Evolutionary conservation across 768 basidiomycete species (phyloP).

Genomic region (Asterophora lycoperdoides): DNA sequence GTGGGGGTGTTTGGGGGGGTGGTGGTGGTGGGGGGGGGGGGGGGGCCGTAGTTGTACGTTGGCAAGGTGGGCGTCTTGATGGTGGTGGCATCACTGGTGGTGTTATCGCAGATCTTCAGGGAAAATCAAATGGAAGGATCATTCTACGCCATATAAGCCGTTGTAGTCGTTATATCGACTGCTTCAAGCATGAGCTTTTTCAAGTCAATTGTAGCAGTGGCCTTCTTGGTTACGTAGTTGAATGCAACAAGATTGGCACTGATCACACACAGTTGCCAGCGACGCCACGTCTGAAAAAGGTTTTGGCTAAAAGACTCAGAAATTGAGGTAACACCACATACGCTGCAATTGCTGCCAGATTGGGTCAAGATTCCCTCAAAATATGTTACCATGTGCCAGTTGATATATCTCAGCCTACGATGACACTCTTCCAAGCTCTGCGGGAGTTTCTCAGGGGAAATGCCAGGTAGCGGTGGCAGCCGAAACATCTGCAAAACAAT

Average conservation of each 20-base stretch:
- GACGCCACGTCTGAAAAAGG: conserved; percentile 63
- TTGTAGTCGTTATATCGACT: conserved; percentile 56
- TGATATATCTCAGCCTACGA: conserved; percentile 81
- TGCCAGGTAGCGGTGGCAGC: conserved; percentile 82
- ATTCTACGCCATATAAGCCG: conserved; percentile 64
- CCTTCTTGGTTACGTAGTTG: conserved; percentile 90
- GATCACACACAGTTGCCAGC: conserved; percentile 78
- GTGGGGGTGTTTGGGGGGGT: no score
- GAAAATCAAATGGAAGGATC: conserved; percentile 84
- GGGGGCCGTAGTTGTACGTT: no score
- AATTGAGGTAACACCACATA: conserved; percentile 36
- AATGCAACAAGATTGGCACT: conserved; percentile 86
- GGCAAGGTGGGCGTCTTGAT: no score
- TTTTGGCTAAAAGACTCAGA: conserved; percentile 7
- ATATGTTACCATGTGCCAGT: conserved; percentile 94
- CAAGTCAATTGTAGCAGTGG: conserved; percentile 86
- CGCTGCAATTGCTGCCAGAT: conserved; percentile 87
- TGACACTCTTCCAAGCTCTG: conserved; percentile 92
- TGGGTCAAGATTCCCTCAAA: conserved; percentile 93
- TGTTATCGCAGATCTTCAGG: conserved; percentile 59
- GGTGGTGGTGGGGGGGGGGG: no score
- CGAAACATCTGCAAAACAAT: conserved; percentile 88
- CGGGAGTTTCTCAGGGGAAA: conserved; percentile 75
- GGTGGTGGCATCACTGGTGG: no score
- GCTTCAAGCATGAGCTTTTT: conserved; percentile 50